Evolutionary conservation across 164 flowering plant genomes (phyloP).

Genomic region (Liriodendron chinense): DNA sequence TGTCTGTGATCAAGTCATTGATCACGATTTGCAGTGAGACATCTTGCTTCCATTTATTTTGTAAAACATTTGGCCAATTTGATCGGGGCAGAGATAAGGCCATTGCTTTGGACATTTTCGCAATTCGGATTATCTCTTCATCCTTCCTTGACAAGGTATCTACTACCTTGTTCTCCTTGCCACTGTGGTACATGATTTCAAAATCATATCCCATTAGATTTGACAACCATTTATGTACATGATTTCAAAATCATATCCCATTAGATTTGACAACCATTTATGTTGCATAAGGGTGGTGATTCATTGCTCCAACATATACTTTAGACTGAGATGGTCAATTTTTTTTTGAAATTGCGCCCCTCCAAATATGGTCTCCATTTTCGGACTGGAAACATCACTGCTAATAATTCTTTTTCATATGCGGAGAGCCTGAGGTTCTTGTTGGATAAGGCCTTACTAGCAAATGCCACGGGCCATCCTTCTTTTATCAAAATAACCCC

Average conservation of each 20-base stretch:
- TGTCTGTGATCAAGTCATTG: neutral
- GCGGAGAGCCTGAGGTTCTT: neutral
- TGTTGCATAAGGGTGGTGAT: too few species aligned
- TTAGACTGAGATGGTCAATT: too few species aligned
- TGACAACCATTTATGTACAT: neutral
- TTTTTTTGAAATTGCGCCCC: neutral
- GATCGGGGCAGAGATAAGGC: neutral
- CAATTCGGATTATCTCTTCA: too few species aligned
- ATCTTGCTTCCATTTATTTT: neutral
- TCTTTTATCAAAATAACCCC: constrained; percentile 1
- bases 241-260: constrained; percentile 1
- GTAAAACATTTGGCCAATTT: neutral
- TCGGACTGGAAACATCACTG: neutral
- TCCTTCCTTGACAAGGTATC: neutral
- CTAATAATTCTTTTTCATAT: neutral
- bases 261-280: neutral
- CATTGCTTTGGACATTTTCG: neutral
- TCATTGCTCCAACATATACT: too few species aligned
- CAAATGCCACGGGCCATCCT: neutral
- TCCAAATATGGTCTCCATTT: neutral
- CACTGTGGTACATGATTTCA: neutral
- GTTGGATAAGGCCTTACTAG: neutral
- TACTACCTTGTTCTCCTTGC: neutral
- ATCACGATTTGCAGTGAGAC: neutral
- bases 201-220: constrained; percentile 6